Conservation (phyloP, 1,284 basidiomycete genomes). For the Apiotrichum akiyoshidainum region DNA sequence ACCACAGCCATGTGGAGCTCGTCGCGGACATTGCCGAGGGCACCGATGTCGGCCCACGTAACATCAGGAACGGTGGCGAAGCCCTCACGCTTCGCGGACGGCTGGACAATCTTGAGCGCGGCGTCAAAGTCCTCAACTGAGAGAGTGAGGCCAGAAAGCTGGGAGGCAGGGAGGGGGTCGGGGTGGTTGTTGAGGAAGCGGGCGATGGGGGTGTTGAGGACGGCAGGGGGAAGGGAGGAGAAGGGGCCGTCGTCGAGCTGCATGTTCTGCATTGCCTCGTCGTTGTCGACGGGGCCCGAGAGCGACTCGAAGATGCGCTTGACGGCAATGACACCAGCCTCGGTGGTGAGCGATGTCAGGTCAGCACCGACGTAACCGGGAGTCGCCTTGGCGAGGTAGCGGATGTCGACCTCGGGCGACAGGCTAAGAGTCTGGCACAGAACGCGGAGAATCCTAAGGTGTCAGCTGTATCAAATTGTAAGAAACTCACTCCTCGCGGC, state of each 20-base stretch:
- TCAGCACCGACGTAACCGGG: conserved; percentile 98
- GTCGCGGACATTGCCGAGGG: conserved; percentile 75
- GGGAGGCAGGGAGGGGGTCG: conserved; percentile 64
- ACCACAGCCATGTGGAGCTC: conserved; percentile 97
- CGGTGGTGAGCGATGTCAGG: conserved; percentile 81
- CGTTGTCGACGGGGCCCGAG: conserved; percentile 53
- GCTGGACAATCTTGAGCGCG: conserved; percentile 83
- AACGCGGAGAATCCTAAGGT: conserved; percentile 67
- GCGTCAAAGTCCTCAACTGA: conserved; percentile 71
- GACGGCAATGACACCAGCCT: conserved; percentile 91
- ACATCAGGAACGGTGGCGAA: conserved; percentile 96
- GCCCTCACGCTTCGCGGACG: conserved; percentile 94
- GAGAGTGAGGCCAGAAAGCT: conserved; percentile 77
- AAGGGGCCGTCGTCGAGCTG: conserved; percentile 39
- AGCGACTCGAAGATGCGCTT: conserved; percentile 83
- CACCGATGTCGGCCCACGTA: conserved; percentile 93
- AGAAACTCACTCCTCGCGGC: conserved; percentile 62
- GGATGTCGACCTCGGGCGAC: conserved; percentile 43
- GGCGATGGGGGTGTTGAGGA: conserved; percentile 69
- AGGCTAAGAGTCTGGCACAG: conserved; percentile 41
- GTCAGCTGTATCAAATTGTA: conserved; percentile 55
- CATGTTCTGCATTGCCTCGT: conserved; percentile 27
- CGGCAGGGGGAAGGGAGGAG: conserved; percentile 43
- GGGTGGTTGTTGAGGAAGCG: conserved; percentile 85
- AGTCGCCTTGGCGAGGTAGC: conserved; percentile 76